A percentile compares a stretch with the other conserved stretches of the same genome.
Evolutionary conservation across 495 filamentous ascomycete species (phyloP).

Genomic region (Aspergillus haitiensis): DNA sequence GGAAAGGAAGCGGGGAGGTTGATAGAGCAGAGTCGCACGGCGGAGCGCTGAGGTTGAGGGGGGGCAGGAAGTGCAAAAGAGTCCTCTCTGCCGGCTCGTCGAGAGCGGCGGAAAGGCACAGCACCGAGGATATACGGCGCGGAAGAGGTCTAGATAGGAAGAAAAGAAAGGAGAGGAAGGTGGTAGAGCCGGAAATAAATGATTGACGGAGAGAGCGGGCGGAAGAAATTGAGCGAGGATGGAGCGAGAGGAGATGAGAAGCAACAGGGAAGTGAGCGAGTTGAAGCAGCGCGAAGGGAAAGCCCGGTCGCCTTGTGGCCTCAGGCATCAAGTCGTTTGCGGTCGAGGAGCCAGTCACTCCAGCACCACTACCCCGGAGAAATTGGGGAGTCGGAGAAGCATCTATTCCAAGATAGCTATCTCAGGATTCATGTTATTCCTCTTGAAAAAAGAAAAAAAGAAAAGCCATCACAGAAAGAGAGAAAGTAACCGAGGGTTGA

Average conservation of each 20-base stretch:
- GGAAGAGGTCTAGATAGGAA: constrained; percentile 29
- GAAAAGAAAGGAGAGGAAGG: constrained; percentile 21
- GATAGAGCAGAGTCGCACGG: constrained; percentile 34
- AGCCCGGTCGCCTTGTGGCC: constrained; percentile 18
- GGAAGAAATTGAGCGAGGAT: constrained; percentile 20
- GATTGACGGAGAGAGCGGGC: constrained; percentile 22
- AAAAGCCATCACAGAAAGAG: neutral
- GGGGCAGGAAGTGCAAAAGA: constrained; percentile 27
- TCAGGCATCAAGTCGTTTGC: constrained; percentile 22
- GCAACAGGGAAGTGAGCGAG: neutral
- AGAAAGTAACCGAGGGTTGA: neutral
- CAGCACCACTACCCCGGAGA: no score
- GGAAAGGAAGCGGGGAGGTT: constrained; percentile 25
- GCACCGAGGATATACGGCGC: constrained; percentile 39
- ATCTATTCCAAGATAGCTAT: no score
- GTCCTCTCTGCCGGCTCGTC: constrained; percentile 26
- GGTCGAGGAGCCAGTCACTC: neutral
- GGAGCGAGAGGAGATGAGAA: constrained; percentile 15
- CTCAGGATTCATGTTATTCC: no score
- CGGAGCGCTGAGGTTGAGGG: constrained; percentile 41
- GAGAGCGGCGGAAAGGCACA: constrained; percentile 41
- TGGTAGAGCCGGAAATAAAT: constrained; percentile 5
- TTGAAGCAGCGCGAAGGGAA: constrained; percentile 14
- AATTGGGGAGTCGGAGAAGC: neutral
- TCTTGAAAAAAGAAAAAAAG: neutral